These are phyloP conservation scores for Mycena albidolilacea DNA, from an alignment of 768 basidiomycete genomes.

Conservation along the genomic window DNA sequence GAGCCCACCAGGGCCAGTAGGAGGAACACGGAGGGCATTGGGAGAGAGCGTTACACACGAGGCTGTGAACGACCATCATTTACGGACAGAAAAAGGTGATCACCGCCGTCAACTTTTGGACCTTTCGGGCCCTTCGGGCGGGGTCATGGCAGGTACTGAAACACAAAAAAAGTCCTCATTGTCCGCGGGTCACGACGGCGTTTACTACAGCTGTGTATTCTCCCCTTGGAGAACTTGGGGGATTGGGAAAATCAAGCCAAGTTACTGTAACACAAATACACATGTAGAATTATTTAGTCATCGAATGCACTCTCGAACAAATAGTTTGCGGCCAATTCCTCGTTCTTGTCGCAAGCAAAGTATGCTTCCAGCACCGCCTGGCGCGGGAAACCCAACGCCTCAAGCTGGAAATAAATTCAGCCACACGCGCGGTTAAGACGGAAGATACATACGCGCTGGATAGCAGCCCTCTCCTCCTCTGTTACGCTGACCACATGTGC, in stretches of 20 bases:
- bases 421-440: constrained; percentile 8
- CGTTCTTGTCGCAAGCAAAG: constrained; percentile 96
- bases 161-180: background rate
- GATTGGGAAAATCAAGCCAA: background rate
- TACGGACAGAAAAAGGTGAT: constrained; percentile 12
- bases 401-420: constrained; percentile 67
- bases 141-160: background rate
- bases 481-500: constrained; percentile 84
- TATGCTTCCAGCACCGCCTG: constrained; percentile 91
- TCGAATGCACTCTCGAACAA: constrained; percentile 84
- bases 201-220: background rate
- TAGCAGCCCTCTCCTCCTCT: constrained; percentile 89
- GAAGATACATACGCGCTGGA: constrained; percentile 79
- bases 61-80: constrained; percentile 36
- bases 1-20: constrained; percentile 32
- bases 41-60: constrained; percentile 29
- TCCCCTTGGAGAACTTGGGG: background rate
- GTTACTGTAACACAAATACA: background rate
- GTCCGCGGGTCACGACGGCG: background rate
- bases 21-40: constrained; percentile 29
- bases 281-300: constrained; percentile 43
- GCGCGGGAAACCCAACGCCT: constrained; percentile 89
- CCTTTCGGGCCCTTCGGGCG: background rate
- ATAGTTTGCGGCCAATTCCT: constrained; percentile 96
- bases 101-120: constrained; percentile 5